Evolutionary conservation across 2,329 filamentous ascomycete species (phyloP).

Genomic region (Akanthomyces lecanii): DNA sequence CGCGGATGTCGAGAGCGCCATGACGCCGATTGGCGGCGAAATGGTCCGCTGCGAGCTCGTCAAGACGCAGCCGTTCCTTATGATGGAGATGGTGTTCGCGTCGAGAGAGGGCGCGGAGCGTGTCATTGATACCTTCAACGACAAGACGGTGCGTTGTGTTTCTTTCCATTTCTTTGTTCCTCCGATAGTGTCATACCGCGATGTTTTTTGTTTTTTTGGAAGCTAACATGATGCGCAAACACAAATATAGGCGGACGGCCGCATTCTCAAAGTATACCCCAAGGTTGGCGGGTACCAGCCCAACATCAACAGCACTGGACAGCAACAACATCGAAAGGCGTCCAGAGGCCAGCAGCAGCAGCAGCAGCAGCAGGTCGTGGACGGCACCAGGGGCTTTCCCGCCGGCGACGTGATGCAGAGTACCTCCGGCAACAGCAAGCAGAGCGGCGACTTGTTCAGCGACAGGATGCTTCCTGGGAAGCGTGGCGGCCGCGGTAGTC

Average conservation of each 20-base stretch:
- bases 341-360: constrained; percentile 24
- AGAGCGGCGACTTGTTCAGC: constrained; percentile 42
- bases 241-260: constrained; percentile 61
- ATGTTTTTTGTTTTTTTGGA: too few species aligned
- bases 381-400: constrained; percentile 51
- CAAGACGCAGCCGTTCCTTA: constrained; percentile 64
- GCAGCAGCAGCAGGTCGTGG: constrained; percentile 38
- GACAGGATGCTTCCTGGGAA: constrained; percentile 37
- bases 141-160: constrained; percentile 60
- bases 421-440: constrained; percentile 24
- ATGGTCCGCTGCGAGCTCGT: constrained; percentile 64
- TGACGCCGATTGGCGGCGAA: constrained; percentile 69
- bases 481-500: constrained; percentile 22
- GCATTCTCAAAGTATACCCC: constrained; percentile 67
- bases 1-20: constrained; percentile 76
- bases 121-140: constrained; percentile 72
- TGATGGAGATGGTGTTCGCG: constrained; percentile 73
- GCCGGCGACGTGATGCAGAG: constrained; percentile 42
- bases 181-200: too few species aligned
- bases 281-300: constrained; percentile 48
- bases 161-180: background rate
- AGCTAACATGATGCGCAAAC: background rate
- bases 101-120: constrained; percentile 68
- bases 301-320: constrained; percentile 10
- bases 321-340: constrained; percentile 25